Evolutionary conservation across 345 rosid genomes (phyloP), one percentile per base, ranked within the genome.

Genomic region (Anacardium occidentale): DNA sequence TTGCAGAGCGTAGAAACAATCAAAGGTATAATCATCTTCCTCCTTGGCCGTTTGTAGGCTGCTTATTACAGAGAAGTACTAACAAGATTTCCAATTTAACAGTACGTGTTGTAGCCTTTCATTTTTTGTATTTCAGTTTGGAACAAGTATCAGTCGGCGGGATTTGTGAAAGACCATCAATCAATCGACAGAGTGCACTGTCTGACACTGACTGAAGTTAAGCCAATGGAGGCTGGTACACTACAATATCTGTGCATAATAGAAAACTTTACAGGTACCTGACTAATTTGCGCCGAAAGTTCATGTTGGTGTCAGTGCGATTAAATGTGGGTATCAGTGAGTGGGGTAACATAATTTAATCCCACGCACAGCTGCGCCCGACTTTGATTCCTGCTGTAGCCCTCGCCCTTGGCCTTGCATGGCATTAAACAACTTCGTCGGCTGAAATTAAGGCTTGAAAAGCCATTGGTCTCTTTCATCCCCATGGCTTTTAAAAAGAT

Each of bases 281-380:
- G 22, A 6, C 68, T 22, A 66, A 22, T 7, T 25, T 66, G 70
- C 4, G 21, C 58, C 22, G 29, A 26, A 18, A 29, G 13, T 7
- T 52, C 71, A 53, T 67, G 71, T 67, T 50, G 47, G 14, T 10
- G 68, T 64, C 34, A 22, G 57, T 26, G 5, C n/a, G 21, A 59
- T 25, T 60, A 59, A 59, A 70, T 25, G 21, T 29, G 66, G 47
- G 58, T 48, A 4, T 48, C 29, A 48, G 74, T 6, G 66, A 18
- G 74, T 70, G 74, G 66, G 66, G 17, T 40, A 62, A n/a, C 10
- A 18, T 62, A 48, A 18, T 8, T 25, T 29, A 18, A 42, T 42
- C 51, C 51, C 48, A 56, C 56, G 74, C 66, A n/a, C 60, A 5
- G 56, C 66, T 70, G 74, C 11, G 1, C 18, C 18, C 26, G 66